Conservation (phyloP, 2,329 filamentous ascomycete species). For the Oidium heveae region DNA sequence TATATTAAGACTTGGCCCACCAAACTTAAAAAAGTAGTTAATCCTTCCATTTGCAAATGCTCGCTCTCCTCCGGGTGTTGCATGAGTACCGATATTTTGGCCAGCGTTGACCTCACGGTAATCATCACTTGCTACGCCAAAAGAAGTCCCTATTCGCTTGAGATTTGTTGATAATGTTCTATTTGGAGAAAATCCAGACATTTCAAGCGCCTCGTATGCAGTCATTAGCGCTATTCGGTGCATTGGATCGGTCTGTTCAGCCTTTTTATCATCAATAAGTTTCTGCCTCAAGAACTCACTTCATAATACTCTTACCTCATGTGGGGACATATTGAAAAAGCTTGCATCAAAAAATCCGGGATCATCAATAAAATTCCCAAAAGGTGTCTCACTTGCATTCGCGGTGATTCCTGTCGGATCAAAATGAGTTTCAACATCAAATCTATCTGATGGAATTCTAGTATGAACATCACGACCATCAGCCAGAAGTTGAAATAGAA, state of each 20-base stretch:
- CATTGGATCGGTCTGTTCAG: conserved; percentile 49
- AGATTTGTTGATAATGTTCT: conserved; percentile 18
- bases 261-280: background rate
- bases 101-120: conserved; percentile 14
- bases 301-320: conserved; percentile 33
- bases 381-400: conserved; percentile 55
- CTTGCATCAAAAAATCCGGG: conserved; percentile 57
- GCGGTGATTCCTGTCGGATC: conserved; percentile 47
- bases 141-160: conserved; percentile 13
- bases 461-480: conserved; percentile 52
- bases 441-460: conserved; percentile 37
- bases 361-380: conserved; percentile 45
- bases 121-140: conserved; percentile 13
- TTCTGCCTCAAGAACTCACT: background rate
- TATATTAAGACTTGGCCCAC: conserved; percentile 17
- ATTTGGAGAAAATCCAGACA: conserved; percentile 41
- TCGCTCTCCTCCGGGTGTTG: conserved; percentile 12
- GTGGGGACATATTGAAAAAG: conserved; percentile 72
- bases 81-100: conserved; percentile 13
- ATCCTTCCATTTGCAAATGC: conserved; percentile 15
- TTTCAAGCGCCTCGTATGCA: conserved; percentile 60
- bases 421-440: conserved; percentile 43
- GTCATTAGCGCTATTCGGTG: conserved; percentile 52
- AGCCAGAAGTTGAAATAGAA: conserved; percentile 48
- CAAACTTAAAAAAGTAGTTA: conserved; percentile 19